These are phyloP conservation scores for Strigomonas culicis DNA, from an alignment of 208 protist genomes.

Conservation along the genomic window DNA sequence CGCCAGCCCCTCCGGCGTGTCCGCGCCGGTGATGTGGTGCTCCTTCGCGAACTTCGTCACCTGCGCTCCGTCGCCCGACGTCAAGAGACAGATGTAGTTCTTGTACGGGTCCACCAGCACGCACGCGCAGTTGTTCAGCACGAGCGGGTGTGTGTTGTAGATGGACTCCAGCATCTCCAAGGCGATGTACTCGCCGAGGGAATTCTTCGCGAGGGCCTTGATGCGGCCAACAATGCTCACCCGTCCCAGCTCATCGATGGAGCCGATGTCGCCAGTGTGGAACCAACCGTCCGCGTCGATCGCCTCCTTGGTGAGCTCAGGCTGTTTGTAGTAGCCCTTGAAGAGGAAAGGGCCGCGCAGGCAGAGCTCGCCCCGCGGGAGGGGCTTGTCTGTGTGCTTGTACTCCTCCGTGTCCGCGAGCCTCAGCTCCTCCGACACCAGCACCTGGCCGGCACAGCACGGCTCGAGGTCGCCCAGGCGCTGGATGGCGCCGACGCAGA, in stretches of 20 bases:
- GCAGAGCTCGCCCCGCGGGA: conserved; percentile 78
- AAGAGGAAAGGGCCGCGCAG: conserved; percentile 80
- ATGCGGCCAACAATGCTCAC: conserved; percentile 81
- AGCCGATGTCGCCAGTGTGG: conserved; percentile 85
- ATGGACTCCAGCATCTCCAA: conserved; percentile 79
- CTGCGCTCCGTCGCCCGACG: conserved; percentile 40
- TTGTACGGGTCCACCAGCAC: conserved; percentile 75
- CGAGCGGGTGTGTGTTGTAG: conserved; percentile 57
- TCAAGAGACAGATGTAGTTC: conserved; percentile 69
- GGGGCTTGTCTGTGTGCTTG: conserved; percentile 62
- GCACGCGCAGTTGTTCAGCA: conserved; percentile 65
- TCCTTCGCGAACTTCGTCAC: conserved; percentile 47
- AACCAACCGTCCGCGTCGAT: conserved; percentile 85
- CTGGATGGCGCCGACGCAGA: conserved; percentile 55
- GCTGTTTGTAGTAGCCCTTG: conserved; percentile 91
- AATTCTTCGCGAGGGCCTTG: conserved; percentile 92
- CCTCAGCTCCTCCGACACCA: conserved; percentile 77
- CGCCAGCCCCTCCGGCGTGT: conserved; percentile 20
- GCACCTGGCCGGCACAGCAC: conserved; percentile 51
- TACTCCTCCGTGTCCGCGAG: conserved; percentile 84
- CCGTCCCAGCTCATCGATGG: conserved; percentile 32
- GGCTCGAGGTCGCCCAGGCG: conserved; percentile 40
- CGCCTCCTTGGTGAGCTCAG: conserved; percentile 77
- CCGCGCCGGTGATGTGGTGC: conserved; percentile 18
- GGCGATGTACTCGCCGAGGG: conserved; percentile 91